Evolutionary conservation across 1,284 basidiomycete genomes (phyloP).

Genomic region (Caloboletus firmus): DNA sequence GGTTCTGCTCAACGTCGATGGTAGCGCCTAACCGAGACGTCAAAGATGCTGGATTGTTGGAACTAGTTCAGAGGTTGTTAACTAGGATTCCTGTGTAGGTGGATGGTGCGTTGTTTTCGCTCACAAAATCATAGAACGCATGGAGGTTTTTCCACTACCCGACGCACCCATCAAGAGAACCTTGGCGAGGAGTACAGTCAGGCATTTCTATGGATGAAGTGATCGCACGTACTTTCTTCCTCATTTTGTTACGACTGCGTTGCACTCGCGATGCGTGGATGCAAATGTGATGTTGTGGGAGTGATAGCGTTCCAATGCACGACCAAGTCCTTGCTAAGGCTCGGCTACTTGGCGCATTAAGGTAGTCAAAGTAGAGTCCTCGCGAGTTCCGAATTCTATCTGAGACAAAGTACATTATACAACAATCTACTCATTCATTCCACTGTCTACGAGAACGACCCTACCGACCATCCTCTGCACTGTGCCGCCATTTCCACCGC

Average conservation of each 20-base stretch:
- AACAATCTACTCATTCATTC: constrained; percentile 6
- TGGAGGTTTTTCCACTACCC: constrained; percentile 90
- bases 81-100: background rate
- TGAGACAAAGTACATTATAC: constrained; percentile 7
- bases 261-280: background rate
- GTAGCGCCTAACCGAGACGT: constrained; percentile 93
- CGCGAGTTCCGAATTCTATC: background rate
- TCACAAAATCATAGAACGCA: constrained; percentile 98
- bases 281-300: background rate
- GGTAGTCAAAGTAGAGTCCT: too few relatives aligned
- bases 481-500: constrained; percentile 91
- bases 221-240: constrained; percentile 36
- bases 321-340: too few relatives aligned
- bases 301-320: background rate
- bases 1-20: constrained; percentile 97
- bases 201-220: background rate
- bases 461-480: constrained; percentile 72
- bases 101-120: constrained; percentile 30
- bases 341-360: background rate
- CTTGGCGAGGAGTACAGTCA: constrained; percentile 38
- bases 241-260: constrained; percentile 40
- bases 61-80: constrained; percentile 48
- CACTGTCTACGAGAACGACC: constrained; percentile 51
- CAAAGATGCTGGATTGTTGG: constrained; percentile 90
- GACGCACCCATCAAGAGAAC: constrained; percentile 95